A percentile compares a stretch with the other conserved stretches of the same genome.
Evolutionary conservation across 2,329 filamentous ascomycete genomes (phyloP).

Genomic region (Alternaria solani): DNA sequence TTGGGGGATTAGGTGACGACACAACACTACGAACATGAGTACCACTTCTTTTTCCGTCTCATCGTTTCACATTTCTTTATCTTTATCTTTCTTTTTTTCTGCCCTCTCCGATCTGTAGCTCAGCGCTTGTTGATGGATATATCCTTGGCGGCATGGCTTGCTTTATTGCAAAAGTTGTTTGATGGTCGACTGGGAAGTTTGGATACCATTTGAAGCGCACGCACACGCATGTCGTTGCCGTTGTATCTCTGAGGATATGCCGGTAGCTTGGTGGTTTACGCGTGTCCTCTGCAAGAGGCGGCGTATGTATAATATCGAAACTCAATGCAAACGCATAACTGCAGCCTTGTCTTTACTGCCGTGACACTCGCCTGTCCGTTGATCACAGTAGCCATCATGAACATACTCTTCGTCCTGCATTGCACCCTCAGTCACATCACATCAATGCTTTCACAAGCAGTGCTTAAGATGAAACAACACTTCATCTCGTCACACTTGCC

Average conservation of each 20-base stretch:
- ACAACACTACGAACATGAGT: conserved; percentile 29
- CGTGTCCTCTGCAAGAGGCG: background rate
- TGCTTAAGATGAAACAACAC: background rate
- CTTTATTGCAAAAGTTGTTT: conserved; percentile 7
- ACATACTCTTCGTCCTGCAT: background rate
- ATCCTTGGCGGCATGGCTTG: conserved; percentile 5
- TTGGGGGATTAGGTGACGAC: conserved; percentile 23
- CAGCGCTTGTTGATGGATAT: conserved; percentile 2
- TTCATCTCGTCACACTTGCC: background rate
- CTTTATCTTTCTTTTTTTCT: conserved; percentile 1
- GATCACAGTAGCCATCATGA: background rate
- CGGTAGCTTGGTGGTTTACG: background rate
- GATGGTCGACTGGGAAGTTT: background rate
- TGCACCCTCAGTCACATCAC: background rate
- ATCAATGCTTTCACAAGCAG: background rate
- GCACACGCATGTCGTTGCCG: background rate
- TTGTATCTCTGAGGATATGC: background rate
- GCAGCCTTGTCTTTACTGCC: background rate
- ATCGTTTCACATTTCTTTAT: conserved; percentile 10
- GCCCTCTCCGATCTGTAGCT: background rate
- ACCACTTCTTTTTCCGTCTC: conserved; percentile 15
- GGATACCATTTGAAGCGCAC: conserved; percentile 3
- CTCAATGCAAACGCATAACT: conserved; percentile 5
- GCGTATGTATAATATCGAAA: conserved; percentile 2
- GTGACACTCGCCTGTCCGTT: background rate